A percentile compares a stretch with the other conserved stretches of the same genome.
phyloP scores from a whole-genome alignment of 306 rosid species.

The Vicia sativa region DNA sequence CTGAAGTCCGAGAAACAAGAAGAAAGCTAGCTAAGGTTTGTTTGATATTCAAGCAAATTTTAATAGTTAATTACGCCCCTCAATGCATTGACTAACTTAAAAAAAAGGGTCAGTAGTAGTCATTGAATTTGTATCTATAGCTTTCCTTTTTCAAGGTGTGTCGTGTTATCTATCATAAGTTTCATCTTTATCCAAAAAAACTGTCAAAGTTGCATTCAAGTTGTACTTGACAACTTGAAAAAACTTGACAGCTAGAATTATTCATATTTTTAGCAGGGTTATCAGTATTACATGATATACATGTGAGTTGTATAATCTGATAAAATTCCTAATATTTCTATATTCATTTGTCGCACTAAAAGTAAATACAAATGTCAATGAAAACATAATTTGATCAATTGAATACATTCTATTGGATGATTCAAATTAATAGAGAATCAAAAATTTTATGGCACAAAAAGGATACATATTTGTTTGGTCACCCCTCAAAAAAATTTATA shows the following conservation, averaged over 20 bases:
- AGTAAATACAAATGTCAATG: too few species aligned
- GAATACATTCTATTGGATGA: too few species aligned
- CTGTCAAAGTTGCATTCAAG: neutral
- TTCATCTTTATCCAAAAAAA: too few species aligned
- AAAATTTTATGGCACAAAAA: too few species aligned
- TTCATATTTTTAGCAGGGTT: constrained; percentile 8
- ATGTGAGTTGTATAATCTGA: neutral
- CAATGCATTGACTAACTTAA: constrained; percentile 5
- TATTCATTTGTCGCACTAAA: too few species aligned
- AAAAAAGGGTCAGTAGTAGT: constrained; percentile 17
- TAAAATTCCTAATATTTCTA: too few species aligned
- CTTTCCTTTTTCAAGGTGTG: constrained; percentile 17
- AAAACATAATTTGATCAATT: too few species aligned
- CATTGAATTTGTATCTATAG: constrained; percentile 21
- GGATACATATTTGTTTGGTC: too few species aligned
- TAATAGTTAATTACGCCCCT: constrained; percentile 29
- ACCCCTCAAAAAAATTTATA: too few species aligned
- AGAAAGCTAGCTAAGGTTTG: constrained; percentile 98
- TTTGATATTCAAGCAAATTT: constrained; percentile 19
- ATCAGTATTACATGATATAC: neutral
- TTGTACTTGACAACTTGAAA: too few species aligned
- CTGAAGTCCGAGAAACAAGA: constrained; percentile 98
- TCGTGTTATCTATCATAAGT: constrained; percentile 6
- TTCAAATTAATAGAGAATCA: too few species aligned
- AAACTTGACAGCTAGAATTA: neutral